Conservation (phyloP, 345 rosid species). For the Syzygium aqueum region DNA sequence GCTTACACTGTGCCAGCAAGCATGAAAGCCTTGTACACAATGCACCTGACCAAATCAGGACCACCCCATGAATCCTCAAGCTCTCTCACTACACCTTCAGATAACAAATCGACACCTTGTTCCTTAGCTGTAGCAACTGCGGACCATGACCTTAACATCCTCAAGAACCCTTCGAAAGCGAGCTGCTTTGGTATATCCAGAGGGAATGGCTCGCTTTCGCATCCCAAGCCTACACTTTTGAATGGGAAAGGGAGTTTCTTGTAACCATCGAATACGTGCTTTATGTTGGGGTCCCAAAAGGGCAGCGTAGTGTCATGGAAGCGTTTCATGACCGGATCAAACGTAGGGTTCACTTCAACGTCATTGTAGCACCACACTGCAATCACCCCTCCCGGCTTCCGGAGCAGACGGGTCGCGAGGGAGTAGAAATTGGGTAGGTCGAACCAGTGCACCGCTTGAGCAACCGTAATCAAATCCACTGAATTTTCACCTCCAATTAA, state of each 20-base stretch:
- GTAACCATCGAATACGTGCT: conserved; percentile 20
- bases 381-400: conserved; percentile 53
- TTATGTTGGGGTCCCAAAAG: conserved; percentile 23
- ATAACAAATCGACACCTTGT: conserved; percentile 46
- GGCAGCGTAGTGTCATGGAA: conserved; percentile 31
- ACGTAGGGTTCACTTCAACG: conserved; percentile 7
- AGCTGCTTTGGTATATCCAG: conserved; percentile 34
- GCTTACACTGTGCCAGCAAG: conserved; percentile 35
- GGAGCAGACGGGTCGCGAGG: conserved; percentile 28
- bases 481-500: conserved; percentile 43
- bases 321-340: conserved; percentile 31
- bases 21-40: conserved; percentile 43
- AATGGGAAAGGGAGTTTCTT: conserved; percentile 54
- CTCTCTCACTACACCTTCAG: conserved; percentile 33
- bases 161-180: conserved; percentile 34
- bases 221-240: conserved; percentile 43
- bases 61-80: conserved; percentile 66
- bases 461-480: conserved; percentile 45
- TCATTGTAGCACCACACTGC: conserved; percentile 37
- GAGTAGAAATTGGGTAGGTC: conserved; percentile 53
- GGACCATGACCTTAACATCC: conserved; percentile 37
- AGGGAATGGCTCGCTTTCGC: conserved; percentile 39
- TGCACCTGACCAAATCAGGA: conserved; percentile 22
- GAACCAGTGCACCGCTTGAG: conserved; percentile 57
- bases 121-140: conserved; percentile 37